Percentiles rank a stretch among this genome's conserved stretches.
These are phyloP conservation scores for Hordeum pubiflorum DNA, from an alignment of 202 grass and related monocot species.

Conservation along the genomic window DNA sequence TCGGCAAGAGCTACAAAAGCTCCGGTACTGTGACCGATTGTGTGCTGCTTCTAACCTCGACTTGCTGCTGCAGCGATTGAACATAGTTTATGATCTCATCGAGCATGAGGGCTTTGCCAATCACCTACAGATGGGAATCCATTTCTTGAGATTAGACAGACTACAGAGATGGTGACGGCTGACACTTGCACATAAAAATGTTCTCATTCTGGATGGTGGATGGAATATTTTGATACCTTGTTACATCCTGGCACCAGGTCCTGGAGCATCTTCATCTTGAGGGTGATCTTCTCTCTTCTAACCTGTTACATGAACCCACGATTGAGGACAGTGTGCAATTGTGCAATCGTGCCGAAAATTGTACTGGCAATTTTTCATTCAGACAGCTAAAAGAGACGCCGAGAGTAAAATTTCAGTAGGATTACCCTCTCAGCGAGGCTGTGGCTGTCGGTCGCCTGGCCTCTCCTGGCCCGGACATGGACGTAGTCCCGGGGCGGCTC, in stretches of 20 bases:
- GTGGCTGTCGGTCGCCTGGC: constrained; percentile 89
- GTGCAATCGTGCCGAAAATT: no score
- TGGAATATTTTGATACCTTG: constrained; percentile 52
- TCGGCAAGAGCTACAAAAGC: background rate
- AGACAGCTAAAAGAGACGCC: no score
- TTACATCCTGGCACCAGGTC: constrained; percentile 95
- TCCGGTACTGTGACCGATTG: background rate
- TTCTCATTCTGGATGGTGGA: background rate
- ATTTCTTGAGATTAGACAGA: constrained; percentile 8
- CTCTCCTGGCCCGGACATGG: constrained; percentile 90
- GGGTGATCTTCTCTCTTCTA: constrained; percentile 97
- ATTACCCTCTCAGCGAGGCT: constrained; percentile 92
- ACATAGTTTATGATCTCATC: constrained; percentile 99
- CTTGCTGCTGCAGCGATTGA: constrained; percentile 90
- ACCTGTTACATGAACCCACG: constrained; percentile 45
- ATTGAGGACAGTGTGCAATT: background rate
- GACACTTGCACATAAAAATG: background rate
- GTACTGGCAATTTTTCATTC: no score
- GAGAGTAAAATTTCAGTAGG: no score
- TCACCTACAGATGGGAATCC: constrained; percentile 37
- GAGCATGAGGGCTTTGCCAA: constrained; percentile 91
- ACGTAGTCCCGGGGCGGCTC: constrained; percentile 87
- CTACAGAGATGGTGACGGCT: background rate
- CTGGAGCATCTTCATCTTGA: constrained; percentile 92
- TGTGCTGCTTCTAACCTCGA: constrained; percentile 48